Base-by-base conservation (phyloP, 2,329 filamentous ascomycete genomes). In the Ceratocystis harringtonii region DNA sequence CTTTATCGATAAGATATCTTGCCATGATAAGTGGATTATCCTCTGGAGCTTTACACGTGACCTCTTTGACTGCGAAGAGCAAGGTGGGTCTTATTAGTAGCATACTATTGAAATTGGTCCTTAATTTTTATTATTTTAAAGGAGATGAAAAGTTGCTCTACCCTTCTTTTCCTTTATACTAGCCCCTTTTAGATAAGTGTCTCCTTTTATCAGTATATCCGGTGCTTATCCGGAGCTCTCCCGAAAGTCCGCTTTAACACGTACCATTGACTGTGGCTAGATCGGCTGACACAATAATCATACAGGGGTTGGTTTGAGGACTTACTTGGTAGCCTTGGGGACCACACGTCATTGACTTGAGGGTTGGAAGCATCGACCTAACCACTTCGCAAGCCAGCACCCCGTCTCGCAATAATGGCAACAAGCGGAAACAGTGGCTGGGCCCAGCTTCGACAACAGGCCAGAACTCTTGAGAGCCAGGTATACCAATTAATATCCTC, bases 361-460 rank as follows among this genome's bases (percentile, higher is more conserved):
- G 28, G 55, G 55, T 36, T 36, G 32, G 55, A 36, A 58, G 55
- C 55, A 58, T 58, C 55, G 55, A 58, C 55, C 50, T 64, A 25
- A 63, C 17, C 45, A 62, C 36, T 5, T 28, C 10, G 10, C 10
- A 41, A 25, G 36, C 28, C 2, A 12, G 36, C 45, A 44, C 52
- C 17, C 30, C 17, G 36, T 60, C 28, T 44, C n/a, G 6, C 6
- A 36, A 68, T 41, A 61, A 68, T 68, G 66, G 61, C 66, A 50
- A 58, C 66, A 30, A 63, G 63, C 36, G 78, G 82, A 69, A 84
- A 77, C 69, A 80, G 82, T 69, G 87, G 91, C 77, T 99, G 94
- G 94, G 87, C 90, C 72, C 91, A 96, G 78, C 82, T 97, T 70
- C 89, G 94, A 71, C 91, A 96, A 75, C 92, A 97, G 77, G 90